Evolutionary conservation across 129 eudicot species (phyloP), one percentile per base, ranked within the genome.

Genomic region (Flaveria ramosissima): DNA sequence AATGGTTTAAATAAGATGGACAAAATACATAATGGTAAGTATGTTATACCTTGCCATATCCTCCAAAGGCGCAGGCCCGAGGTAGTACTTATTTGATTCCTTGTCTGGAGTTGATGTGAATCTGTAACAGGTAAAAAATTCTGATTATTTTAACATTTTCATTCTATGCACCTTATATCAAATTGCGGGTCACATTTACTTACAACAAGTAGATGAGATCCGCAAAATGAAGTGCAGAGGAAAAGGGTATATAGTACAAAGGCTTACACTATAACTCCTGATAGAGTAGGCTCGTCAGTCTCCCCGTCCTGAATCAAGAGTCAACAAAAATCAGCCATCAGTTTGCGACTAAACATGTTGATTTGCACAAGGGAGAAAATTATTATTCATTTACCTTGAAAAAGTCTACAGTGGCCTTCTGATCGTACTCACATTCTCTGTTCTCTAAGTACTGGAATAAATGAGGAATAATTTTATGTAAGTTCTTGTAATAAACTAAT

Each of bases 21-120:
- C 15, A 27, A 27, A 63, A 4, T 14, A 24, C 41, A 68, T n/a
- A 32, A 66, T 32, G 79, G 69, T 15, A 47, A 41, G 20, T 50
- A 73, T 17, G 50, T 68, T 75, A 53, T 15, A 88, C 96, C 83
- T 82, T 24, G 99, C 99, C 99, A 94, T 94, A 72, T 91, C 93
- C 65, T 94, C 97, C 85, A 94, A 68, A 1, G 99, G 96, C 26
- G 97, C 99, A 71, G 99, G 99, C 4, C 99, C 99, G 12, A 94
- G 88, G 75, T 94, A 94, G 85, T 94, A 94, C 85, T 85, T 91
- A 80, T 94, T 94, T 2, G 86, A 81, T 70, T 78, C 75, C 78
- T 76, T 87, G 75, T 94, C 99, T 2, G 93, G 97, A 64, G 97
- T 94, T 10, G 99, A 94, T 72, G 97, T 91, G 80, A 94, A 93